Conservation (phyloP, 78 protist species). For the Dictyostelium citrinum region DNA sequence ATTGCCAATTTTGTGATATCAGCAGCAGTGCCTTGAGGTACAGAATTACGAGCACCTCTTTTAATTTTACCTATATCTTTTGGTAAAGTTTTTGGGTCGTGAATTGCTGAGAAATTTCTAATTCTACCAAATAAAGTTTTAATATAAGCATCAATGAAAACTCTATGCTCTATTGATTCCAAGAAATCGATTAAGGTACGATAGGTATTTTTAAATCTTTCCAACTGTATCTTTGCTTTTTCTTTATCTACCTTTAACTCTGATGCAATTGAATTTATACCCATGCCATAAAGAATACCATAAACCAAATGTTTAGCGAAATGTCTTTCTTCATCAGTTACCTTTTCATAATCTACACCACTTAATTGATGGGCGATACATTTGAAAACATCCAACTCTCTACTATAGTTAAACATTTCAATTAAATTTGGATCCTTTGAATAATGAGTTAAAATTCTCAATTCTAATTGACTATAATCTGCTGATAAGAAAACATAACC, state of each 20-base stretch:
- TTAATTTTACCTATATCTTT: conserved; percentile 16
- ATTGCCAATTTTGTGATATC: conserved; percentile 82
- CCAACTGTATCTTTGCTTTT: conserved; percentile 1
- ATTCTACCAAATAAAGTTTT: conserved; percentile 57
- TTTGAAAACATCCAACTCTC: conserved; percentile 44
- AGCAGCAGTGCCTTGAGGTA: conserved; percentile 89
- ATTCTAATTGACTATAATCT: conserved; percentile 57
- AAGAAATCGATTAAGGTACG: not conserved
- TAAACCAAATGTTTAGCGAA: conserved; percentile 70
- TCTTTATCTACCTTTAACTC: conserved; percentile 5
- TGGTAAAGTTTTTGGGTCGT: not conserved
- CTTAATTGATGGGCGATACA: conserved; percentile 24
- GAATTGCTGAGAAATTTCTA: not conserved
- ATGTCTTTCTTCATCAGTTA: conserved; percentile 30
- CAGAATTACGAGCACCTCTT: conserved; percentile 69
- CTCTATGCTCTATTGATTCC: not conserved
- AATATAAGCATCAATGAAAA: conserved; percentile 7
- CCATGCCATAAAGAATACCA: conserved; percentile 84
- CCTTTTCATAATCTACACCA: not conserved
- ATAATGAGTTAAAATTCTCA: conserved; percentile 67
- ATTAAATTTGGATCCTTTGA: conserved; percentile 43
- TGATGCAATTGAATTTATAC: conserved; percentile 9
- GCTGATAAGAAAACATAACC: conserved; percentile 45
- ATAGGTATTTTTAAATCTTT: conserved; percentile 25
- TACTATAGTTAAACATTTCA: conserved; percentile 28